Conservation (phyloP, 1,284 basidiomycete species). For the Blastosporella zonata region DNA sequence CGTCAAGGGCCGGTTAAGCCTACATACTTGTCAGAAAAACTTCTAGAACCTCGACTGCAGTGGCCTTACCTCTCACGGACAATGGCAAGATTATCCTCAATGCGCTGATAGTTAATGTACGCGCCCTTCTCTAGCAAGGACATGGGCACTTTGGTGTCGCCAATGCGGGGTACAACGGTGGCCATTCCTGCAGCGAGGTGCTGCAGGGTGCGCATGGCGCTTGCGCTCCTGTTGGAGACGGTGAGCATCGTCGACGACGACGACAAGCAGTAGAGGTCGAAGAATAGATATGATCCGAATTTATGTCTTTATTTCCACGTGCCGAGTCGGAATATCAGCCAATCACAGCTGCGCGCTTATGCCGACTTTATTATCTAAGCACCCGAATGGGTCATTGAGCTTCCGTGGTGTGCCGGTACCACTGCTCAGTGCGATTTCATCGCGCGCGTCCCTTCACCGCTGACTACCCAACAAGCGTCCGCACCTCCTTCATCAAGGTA, state of each 20-base stretch:
- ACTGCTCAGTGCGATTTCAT: background rate
- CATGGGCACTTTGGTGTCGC: slow-evolving; percentile 93
- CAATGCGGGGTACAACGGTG: slow-evolving; percentile 77
- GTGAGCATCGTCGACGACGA: slow-evolving; percentile 59
- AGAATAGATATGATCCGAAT: slow-evolving; percentile 32
- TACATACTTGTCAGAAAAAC: slow-evolving; percentile 29
- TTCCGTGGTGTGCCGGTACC: slow-evolving; percentile 4
- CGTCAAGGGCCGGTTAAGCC: slow-evolving; percentile 90
- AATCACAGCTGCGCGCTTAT: slow-evolving; percentile 32
- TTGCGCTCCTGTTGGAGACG: slow-evolving; percentile 57
- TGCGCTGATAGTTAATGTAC: slow-evolving; percentile 97
- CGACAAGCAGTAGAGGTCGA: slow-evolving; percentile 20
- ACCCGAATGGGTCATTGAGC: slow-evolving; percentile 2
- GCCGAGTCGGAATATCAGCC: slow-evolving; percentile 25
- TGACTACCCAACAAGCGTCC: slow-evolving; percentile 12
- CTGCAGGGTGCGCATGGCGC: slow-evolving; percentile 56
- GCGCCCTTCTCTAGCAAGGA: slow-evolving; percentile 82
- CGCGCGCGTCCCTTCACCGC: background rate
- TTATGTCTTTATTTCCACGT: slow-evolving; percentile 37
- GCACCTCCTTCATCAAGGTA: slow-evolving; percentile 21
- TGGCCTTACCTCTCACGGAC: slow-evolving; percentile 59
- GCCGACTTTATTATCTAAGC: slow-evolving; percentile 20
- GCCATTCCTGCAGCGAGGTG: slow-evolving; percentile 73
- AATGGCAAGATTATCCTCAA: slow-evolving; percentile 90
- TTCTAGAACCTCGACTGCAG: slow-evolving; percentile 1